Conservation (phyloP, 2,329 filamentous ascomycete genomes). For the Ambrosiella xylebori region DNA sequence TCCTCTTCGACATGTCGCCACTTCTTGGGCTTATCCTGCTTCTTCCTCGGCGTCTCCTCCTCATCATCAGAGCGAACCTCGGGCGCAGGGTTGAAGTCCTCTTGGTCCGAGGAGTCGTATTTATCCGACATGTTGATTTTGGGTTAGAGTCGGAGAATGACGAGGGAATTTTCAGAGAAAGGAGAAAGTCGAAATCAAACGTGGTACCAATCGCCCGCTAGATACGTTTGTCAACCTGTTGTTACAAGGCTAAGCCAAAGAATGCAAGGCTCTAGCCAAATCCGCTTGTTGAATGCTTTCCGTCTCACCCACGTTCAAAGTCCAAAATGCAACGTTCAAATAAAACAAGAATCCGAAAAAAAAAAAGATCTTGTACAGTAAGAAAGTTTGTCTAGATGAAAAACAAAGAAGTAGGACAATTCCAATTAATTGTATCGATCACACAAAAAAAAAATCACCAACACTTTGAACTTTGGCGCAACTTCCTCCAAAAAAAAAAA, state of each 20-base stretch:
- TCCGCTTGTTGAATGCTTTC: too few species aligned
- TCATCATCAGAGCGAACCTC: constrained; percentile 60
- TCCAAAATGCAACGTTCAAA: background rate
- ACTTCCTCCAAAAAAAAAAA: background rate
- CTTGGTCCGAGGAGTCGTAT: constrained; percentile 46
- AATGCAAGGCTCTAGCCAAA: too few species aligned
- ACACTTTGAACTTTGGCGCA: too few species aligned
- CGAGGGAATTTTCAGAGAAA: too few species aligned
- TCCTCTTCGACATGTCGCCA: constrained; percentile 9
- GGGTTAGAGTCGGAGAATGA: too few species aligned
- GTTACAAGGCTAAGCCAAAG: background rate
- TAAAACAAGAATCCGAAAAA: background rate
- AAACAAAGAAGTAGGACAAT: background rate
- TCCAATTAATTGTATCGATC: too few species aligned
- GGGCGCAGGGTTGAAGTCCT: constrained; percentile 76
- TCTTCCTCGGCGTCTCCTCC: constrained; percentile 21
- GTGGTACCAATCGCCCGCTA: too few species aligned
- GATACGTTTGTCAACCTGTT: background rate
- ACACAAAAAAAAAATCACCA: too few species aligned
- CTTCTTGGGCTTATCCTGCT: background rate
- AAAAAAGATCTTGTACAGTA: background rate
- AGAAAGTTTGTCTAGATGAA: background rate
- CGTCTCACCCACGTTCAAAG: background rate
- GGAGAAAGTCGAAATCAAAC: too few species aligned
- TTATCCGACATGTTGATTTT: constrained; percentile 8